Evolutionary conservation across 768 basidiomycete genomes (phyloP), one percentile per base, ranked within the genome.

Genomic region (Lentinula lateritia): DNA sequence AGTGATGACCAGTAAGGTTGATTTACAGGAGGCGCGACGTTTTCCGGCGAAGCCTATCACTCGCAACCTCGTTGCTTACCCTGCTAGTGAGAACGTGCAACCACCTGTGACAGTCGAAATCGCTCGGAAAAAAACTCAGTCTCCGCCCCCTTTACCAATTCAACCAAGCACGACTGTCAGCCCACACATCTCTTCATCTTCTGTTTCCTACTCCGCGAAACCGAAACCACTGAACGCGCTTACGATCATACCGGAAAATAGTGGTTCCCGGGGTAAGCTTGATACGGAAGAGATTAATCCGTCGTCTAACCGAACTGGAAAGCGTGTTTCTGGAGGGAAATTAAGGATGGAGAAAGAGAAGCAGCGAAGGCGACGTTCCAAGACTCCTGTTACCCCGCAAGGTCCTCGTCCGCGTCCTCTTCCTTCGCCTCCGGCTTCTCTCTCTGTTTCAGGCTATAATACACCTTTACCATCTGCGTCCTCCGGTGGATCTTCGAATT

Each of bases 281-380:
- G 34, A 20, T 23, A 48, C 35, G 12, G 58, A 46, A 23, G 58
- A 56, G 39, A 55, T 34, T 13, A 59, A n/a, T 28, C 2, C 36
- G 16, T 32, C 45, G 2, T 12, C 23, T 8, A 28, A 23, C 18
- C 45, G 20, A 6, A 59, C 45, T 6, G n/a, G 16, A 16, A 60
- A 60, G 38, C 59, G 59, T 23, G 50, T 46, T 52, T 60, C 59
- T 20, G 48, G 20, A 43, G 59, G 59, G n/a, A 42, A 42, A 15
- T 8, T 41, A 8, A 46, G 50, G 9, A 8, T 52, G 36, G 59
- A 60, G 15, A 60, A 52, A 52, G 59, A 60, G 50, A 60, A n/a
- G 32, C 23, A 38, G 7, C 41, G 50, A 39, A 16, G 59, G 39
- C 50, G 59, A 45, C 59, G 32, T 13, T 20, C 39, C n/a, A 60